Percentiles rank a stretch among this genome's conserved stretches.
Conservation (phyloP, 202 grass and related monocot genomes). For the Brachypodium distachyon region DNA sequence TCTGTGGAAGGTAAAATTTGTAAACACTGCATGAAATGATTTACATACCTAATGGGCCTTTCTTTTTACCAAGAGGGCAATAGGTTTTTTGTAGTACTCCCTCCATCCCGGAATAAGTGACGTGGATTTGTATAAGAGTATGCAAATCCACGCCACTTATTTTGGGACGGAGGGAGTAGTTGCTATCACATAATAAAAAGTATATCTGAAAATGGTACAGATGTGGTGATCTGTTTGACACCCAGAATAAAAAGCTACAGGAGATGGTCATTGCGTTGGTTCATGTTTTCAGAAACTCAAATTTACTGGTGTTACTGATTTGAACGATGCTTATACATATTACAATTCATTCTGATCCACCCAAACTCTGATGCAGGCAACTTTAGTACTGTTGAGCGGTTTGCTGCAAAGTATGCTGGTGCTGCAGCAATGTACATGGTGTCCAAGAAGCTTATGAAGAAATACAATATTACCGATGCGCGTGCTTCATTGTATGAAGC, state of each 20-base stretch:
- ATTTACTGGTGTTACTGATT: neutral
- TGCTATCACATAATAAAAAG: neutral
- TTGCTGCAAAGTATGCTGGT: constrained; percentile 90
- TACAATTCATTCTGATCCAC: neutral
- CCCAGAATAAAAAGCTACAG: neutral
- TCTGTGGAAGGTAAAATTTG: neutral
- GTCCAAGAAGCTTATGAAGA: constrained; percentile 92
- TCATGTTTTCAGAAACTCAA: neutral
- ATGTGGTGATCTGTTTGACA: neutral
- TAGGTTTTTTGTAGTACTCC: too few relatives aligned
- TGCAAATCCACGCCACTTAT: too few relatives aligned
- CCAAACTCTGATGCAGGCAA: constrained; percentile 55
- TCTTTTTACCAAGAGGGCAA: neutral
- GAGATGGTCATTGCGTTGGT: neutral
- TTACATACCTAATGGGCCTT: neutral
- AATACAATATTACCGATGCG: constrained; percentile 82
- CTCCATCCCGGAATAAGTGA: too few relatives aligned
- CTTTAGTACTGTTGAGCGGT: constrained; percentile 65
- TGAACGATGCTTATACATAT: neutral
- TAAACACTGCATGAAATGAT: too few relatives aligned
- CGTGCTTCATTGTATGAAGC: constrained; percentile 76
- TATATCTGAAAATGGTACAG: neutral
- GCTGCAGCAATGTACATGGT: constrained; percentile 93
- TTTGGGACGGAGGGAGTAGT: too few relatives aligned
- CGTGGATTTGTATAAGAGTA: too few relatives aligned